Conservation (phyloP, 2,329 filamentous ascomycete species). For the Ophiocordyceps sinensis region DNA sequence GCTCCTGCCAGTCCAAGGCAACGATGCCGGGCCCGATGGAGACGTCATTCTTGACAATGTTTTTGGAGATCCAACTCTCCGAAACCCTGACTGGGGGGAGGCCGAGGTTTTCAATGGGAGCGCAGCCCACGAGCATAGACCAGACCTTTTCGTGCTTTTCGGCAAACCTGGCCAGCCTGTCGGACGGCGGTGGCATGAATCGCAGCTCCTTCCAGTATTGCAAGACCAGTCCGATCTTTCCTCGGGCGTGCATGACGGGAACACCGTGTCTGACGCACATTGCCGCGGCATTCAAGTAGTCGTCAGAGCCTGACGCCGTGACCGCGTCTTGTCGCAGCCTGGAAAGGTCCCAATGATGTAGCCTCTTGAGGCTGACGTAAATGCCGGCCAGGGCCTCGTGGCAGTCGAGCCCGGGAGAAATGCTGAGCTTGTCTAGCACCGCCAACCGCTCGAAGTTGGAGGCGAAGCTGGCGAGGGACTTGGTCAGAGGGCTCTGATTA, state of each 20-base stretch:
- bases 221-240: slow-evolving; percentile 52
- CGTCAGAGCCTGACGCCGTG: slow-evolving; percentile 28
- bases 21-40: slow-evolving; percentile 25
- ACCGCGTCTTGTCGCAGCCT: slow-evolving; percentile 35
- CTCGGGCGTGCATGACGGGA: slow-evolving; percentile 55
- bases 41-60: slow-evolving; percentile 43
- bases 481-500: slow-evolving; percentile 50
- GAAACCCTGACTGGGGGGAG: slow-evolving; percentile 55
- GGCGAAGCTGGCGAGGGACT: slow-evolving; percentile 56
- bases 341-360: slow-evolving; percentile 58
- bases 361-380: slow-evolving; percentile 50
- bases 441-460: slow-evolving; percentile 57
- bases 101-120: slow-evolving; percentile 27
- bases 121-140: slow-evolving; percentile 55
- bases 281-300: slow-evolving; percentile 38
- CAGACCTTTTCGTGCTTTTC: slow-evolving; percentile 39
- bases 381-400: slow-evolving; percentile 65
- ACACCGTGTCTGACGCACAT: slow-evolving; percentile 57
- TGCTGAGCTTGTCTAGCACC: slow-evolving; percentile 56
- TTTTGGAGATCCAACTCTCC: slow-evolving; percentile 56
- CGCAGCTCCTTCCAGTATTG: slow-evolving; percentile 64
- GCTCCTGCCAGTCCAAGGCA: slow-evolving; percentile 59
- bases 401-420: slow-evolving; percentile 54
- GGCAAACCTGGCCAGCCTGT: slow-evolving; percentile 21
- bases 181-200: slow-evolving; percentile 24